These are phyloP conservation scores for Diplocarpon mali DNA, from an alignment of 2,329 filamentous ascomycete species.

Conservation along the genomic window DNA sequence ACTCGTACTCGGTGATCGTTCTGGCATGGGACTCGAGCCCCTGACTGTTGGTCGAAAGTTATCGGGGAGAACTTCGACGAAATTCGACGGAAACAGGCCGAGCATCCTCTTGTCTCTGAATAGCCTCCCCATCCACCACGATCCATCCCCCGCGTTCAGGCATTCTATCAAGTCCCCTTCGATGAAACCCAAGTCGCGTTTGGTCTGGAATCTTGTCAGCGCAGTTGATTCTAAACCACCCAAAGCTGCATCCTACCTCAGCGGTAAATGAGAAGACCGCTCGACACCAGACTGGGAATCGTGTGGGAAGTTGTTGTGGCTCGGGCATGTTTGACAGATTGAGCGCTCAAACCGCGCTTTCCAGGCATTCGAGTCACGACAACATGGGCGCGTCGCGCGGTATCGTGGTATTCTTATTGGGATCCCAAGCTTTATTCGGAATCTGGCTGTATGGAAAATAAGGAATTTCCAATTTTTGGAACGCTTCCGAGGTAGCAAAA, in stretches of 20 bases:
- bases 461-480: not conserved
- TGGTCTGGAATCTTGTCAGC: slow-evolving; percentile 44
- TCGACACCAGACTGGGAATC: slow-evolving; percentile 85
- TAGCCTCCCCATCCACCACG: slow-evolving; percentile 95
- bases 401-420: not conserved
- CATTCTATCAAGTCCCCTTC: slow-evolving; percentile 98
- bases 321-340: slow-evolving; percentile 35
- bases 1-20: slow-evolving; percentile 25
- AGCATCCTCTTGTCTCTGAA: slow-evolving; percentile 83
- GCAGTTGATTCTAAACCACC: not conserved
- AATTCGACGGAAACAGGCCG: slow-evolving; percentile 93
- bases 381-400: slow-evolving; percentile 8
- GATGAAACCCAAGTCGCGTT: slow-evolving; percentile 90
- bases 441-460: not conserved
- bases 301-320: slow-evolving; percentile 55
- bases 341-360: slow-evolving; percentile 9
- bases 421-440: not conserved
- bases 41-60: slow-evolving; percentile 67
- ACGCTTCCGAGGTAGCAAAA: not conserved
- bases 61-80: slow-evolving; percentile 80
- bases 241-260: slow-evolving; percentile 39
- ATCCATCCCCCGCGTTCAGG: slow-evolving; percentile 91
- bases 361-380: slow-evolving; percentile 2
- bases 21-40: slow-evolving; percentile 40
- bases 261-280: slow-evolving; percentile 91